Conservation (phyloP, 2,329 filamentous ascomycete species). For the Penicillium sp. region DNA sequence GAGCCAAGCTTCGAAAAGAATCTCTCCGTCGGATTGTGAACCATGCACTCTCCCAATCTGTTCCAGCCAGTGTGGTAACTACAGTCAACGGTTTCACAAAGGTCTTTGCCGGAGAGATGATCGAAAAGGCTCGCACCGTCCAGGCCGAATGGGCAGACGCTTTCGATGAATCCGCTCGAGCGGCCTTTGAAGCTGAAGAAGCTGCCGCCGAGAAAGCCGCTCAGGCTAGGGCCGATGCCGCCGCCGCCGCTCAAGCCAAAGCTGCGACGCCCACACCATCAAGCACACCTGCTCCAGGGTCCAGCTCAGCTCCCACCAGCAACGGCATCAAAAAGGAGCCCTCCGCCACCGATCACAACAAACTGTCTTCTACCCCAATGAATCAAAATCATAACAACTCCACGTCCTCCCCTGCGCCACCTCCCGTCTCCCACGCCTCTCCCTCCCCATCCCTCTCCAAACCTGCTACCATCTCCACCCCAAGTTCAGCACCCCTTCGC, state of each 20-base stretch:
- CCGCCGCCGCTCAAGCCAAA: conserved; percentile 13
- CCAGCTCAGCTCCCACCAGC: conserved; percentile 3
- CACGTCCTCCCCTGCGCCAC: conserved; percentile 1
- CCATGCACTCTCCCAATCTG: conserved; percentile 61
- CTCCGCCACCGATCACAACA: conserved; percentile 13
- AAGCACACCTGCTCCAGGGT: conserved; percentile 6
- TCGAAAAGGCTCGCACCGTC: conserved; percentile 59
- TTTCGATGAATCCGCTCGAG: conserved; percentile 48
- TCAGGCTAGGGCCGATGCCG: conserved; percentile 22
- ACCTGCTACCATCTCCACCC: neutral
- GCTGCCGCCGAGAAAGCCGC: conserved; percentile 45
- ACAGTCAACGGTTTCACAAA: conserved; percentile 61
- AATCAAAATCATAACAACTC: conserved; percentile 10
- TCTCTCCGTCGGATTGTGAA: conserved; percentile 55
- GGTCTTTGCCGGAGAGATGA: conserved; percentile 60
- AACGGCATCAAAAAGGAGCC: conserved; percentile 24
- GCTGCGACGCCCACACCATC: conserved; percentile 12
- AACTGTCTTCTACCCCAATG: conserved; percentile 8
- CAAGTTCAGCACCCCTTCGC: conserved; percentile 12
- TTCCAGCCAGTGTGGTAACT: conserved; percentile 58
- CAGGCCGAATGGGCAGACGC: conserved; percentile 49
- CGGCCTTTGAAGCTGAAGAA: conserved; percentile 52
- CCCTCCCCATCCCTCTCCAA: conserved; percentile 9
- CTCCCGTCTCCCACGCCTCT: conserved; percentile 3
- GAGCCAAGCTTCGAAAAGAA: conserved; percentile 46